Percentiles rank a stretch among this genome's conserved stretches.
phyloP scores from a whole-genome alignment of 73 alveolate genomes.

The Tetrahymena elliotti region DNA sequence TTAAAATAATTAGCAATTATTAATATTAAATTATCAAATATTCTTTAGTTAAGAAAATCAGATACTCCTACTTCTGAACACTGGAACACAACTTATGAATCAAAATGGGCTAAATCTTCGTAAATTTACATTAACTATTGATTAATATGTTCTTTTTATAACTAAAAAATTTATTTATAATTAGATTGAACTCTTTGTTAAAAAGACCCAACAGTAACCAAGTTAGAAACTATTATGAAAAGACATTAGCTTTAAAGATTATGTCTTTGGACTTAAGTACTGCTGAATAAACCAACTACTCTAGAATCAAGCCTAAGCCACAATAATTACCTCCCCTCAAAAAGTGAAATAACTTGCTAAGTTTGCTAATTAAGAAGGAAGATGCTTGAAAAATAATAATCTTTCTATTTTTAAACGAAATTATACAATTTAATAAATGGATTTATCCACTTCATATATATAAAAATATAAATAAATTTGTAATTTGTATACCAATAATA shows the following conservation, averaged over 20 bases:
- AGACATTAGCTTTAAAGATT: conserved; percentile 36
- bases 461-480: background rate
- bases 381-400: background rate
- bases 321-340: background rate
- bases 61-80: conserved; percentile 43
- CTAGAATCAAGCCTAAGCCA: conserved; percentile 4
- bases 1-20: background rate
- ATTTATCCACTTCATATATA: background rate
- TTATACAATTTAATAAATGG: background rate
- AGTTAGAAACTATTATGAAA: conserved; percentile 30
- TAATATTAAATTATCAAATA: background rate
- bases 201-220: conserved; percentile 18
- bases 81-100: conserved; percentile 38
- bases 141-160: background rate
- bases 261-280: conserved; percentile 42
- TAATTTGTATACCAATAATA: background rate
- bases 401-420: background rate
- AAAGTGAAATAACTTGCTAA: background rate
- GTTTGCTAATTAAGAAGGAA: background rate
- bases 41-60: conserved; percentile 24
- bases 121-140: background rate
- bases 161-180: background rate
- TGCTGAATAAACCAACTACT: conserved; percentile 32
- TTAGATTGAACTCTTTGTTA: conserved; percentile 5
- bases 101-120: conserved; percentile 40